Base-by-base conservation (phyloP, 306 rosid species). In the Leucaena leucocephala region DNA sequence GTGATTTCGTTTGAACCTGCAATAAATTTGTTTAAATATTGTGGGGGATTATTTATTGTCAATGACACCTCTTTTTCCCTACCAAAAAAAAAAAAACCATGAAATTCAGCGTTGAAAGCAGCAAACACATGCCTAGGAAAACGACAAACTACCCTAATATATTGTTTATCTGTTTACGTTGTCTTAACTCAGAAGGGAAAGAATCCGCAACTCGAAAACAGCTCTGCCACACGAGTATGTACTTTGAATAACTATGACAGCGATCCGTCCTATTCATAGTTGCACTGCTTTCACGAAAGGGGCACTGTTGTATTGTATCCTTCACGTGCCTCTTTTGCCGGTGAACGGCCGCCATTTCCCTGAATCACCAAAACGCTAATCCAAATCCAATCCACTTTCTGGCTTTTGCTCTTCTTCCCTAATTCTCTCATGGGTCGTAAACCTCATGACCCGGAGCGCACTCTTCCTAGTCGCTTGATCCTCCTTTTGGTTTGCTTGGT, bases 401-500 rank as follows among this genome's bases (percentile, higher is more conserved):
- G 81, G 83, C 82, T 83, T 79, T 69, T 33, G 3, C 39, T 74
- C 78, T 72, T 84, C 82, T 19, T 48, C 65, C 40, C 14, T 46
- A 48, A 78, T 63, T 82, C 81, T 62, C 48, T 35, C 80, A 95
- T 95, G 99, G 96, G 89, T 86, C 98, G 98, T 27, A 90, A 86
- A 81, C 82, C 68, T 58, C 80, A 3, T 39, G 96, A 88, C 68
- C 73, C 81, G 2, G 89, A 71, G 74, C 13, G 90, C 58, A 13
- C 87, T 75, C 74, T 79, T 57, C 70, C 35, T 33, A 76, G 84
- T 66, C 85, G 86, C 42, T 79, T 80, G 81, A 71, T 85, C 76
- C 85, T 87, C 68, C 68, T 86, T 72, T 72, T 82, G 16, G 76
- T 79, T 76, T 88, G 80, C 76, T 65, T 93, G 64, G 67, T 82